A percentile compares a stretch with the other conserved stretches of the same genome.
Conservation (phyloP, 2,329 filamentous ascomycete species). For the Dichotomopilus funicola region DNA sequence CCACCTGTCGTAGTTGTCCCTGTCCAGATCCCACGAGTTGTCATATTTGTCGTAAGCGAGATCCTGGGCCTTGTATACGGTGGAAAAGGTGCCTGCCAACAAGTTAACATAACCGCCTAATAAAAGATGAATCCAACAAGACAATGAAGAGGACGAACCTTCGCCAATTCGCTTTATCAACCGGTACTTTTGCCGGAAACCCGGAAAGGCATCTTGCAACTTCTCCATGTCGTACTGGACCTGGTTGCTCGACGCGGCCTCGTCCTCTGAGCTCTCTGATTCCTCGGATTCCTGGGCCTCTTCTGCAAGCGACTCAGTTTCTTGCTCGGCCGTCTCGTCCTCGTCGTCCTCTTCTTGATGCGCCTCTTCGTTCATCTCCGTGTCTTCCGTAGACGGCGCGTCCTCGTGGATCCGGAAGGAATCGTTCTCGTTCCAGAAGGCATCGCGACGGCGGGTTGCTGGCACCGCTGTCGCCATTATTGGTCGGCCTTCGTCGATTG, state of each 20-base stretch:
- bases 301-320: slow-evolving; percentile 29
- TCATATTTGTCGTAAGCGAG: slow-evolving; percentile 74
- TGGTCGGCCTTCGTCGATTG: neutral
- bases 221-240: slow-evolving; percentile 83
- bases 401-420: slow-evolving; percentile 46
- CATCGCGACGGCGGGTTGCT: slow-evolving; percentile 29
- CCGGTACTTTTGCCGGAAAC: slow-evolving; percentile 76
- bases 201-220: slow-evolving; percentile 73
- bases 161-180: slow-evolving; percentile 96
- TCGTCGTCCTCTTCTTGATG: slow-evolving; percentile 27
- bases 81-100: slow-evolving; percentile 81
- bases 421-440: slow-evolving; percentile 39
- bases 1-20: slow-evolving; percentile 59
- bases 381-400: slow-evolving; percentile 41
- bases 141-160: slow-evolving; percentile 46
- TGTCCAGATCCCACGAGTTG: slow-evolving; percentile 79
- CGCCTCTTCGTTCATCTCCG: slow-evolving; percentile 40
- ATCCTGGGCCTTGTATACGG: slow-evolving; percentile 97
- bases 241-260: slow-evolving; percentile 58
- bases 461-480: slow-evolving; percentile 20
- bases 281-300: slow-evolving; percentile 38
- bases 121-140: neutral
- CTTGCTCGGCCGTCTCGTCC: slow-evolving; percentile 24
- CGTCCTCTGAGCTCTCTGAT: slow-evolving; percentile 48
- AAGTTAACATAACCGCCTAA: neutral